Evolutionary conservation across 495 filamentous ascomycete species (phyloP).

Genomic region (Geoglossum glabrum): DNA sequence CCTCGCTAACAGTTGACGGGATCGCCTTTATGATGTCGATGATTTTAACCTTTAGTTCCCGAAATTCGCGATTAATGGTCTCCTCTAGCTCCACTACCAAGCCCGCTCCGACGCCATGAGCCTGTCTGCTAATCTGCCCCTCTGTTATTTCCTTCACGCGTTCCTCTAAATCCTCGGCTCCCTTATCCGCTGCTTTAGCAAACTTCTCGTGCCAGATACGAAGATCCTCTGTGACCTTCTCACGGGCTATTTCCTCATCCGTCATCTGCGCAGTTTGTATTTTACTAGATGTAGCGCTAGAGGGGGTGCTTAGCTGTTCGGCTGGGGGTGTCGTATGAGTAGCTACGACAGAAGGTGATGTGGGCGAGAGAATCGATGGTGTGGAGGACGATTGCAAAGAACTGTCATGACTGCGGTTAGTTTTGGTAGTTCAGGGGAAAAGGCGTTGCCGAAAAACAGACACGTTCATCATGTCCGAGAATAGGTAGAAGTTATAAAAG

Average conservation of each 20-base stretch:
- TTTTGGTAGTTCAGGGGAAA: background rate
- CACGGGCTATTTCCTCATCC: constrained; percentile 32
- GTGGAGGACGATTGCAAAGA: background rate
- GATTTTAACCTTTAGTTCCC: constrained; percentile 47
- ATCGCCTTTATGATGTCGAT: constrained; percentile 34
- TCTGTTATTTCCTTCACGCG: constrained; percentile 62
- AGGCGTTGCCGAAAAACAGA: no score
- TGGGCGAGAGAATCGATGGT: background rate
- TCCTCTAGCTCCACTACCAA: constrained; percentile 49
- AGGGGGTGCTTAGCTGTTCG: constrained; percentile 5
- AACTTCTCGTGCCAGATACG: constrained; percentile 72
- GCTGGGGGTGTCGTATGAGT: constrained; percentile 11
- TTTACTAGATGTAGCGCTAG: constrained; percentile 11
- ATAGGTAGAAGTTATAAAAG: no score
- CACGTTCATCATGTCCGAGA: no score
- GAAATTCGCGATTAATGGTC: constrained; percentile 37
- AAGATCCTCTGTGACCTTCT: constrained; percentile 60
- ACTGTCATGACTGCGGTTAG: constrained; percentile 6
- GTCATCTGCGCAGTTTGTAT: constrained; percentile 21
- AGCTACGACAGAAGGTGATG: background rate
- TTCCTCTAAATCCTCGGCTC: constrained; percentile 44
- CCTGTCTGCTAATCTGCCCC: constrained; percentile 43
- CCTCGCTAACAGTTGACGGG: constrained; percentile 30
- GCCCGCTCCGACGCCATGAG: constrained; percentile 42
- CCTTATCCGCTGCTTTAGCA: constrained; percentile 58